phyloP scores from a whole-genome alignment of 2,329 filamentous ascomycete genomes.

The Gremmenia infestans region DNA sequence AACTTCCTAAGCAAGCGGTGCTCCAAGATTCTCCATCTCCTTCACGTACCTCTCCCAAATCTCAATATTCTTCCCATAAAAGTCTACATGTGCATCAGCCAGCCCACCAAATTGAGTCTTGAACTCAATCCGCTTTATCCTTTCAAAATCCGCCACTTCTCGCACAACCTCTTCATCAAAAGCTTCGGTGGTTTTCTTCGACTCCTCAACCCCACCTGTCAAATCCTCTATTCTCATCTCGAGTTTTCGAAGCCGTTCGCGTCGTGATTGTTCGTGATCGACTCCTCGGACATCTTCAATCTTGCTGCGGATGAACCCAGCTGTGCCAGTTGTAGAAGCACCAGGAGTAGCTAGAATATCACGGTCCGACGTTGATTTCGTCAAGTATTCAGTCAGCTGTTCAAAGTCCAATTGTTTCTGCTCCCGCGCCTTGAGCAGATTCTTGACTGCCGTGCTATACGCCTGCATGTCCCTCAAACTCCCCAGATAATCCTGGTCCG shows the following conservation, averaged over 20 bases:
- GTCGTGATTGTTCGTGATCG: conserved; percentile 86
- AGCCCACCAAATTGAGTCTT: conserved; percentile 78
- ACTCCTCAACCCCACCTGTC: conserved; percentile 80
- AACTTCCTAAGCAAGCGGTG: conserved; percentile 21
- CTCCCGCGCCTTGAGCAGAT: conserved; percentile 85
- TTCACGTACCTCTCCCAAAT: conserved; percentile 88
- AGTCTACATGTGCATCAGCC: conserved; percentile 79
- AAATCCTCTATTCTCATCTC: conserved; percentile 91
- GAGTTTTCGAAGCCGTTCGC: conserved; percentile 82
- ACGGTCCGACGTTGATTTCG: conserved; percentile 81
- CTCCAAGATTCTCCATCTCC: conserved; percentile 72
- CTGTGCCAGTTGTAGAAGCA: conserved; percentile 64
- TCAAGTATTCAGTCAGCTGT: conserved; percentile 90
- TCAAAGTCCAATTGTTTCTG: conserved; percentile 98
- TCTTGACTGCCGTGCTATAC: conserved; percentile 82
- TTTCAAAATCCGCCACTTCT: conserved; percentile 90
- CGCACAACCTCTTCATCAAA: conserved; percentile 96
- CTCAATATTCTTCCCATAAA: conserved; percentile 73
- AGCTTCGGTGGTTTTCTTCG: conserved; percentile 80
- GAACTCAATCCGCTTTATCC: conserved; percentile 93
- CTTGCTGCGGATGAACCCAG: conserved; percentile 85
- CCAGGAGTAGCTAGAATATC: conserved; percentile 62
- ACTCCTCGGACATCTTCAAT: conserved; percentile 96
- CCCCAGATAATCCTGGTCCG: conserved; percentile 92
- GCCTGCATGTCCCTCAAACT: conserved; percentile 93